These are phyloP conservation scores for Teratosphaeria nubilosa DNA, from an alignment of 2,329 filamentous ascomycete genomes.

Conservation along the genomic window DNA sequence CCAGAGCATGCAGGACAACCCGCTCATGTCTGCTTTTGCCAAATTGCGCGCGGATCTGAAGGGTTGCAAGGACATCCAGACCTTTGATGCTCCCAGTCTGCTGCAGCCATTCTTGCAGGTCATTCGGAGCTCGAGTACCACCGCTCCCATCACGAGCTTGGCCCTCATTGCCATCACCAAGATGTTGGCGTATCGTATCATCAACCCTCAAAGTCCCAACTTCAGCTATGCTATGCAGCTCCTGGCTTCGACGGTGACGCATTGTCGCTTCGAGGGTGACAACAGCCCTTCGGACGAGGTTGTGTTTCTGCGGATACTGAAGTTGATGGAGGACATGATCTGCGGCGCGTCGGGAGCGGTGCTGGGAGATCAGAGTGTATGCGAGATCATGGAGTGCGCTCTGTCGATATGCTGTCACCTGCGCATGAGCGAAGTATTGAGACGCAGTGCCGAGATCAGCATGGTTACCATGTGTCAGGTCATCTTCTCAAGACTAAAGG, in stretches of 20 bases:
- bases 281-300: slow-evolving; percentile 93
- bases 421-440: slow-evolving; percentile 78
- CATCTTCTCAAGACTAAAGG: slow-evolving; percentile 87
- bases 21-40: slow-evolving; percentile 88
- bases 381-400: slow-evolving; percentile 98
- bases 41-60: slow-evolving; percentile 80
- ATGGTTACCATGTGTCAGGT: slow-evolving; percentile 99
- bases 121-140: slow-evolving; percentile 90
- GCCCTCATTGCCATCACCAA: slow-evolving; percentile 90
- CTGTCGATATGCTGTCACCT: slow-evolving; percentile 94
- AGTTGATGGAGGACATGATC: slow-evolving; percentile 97
- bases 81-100: slow-evolving; percentile 80
- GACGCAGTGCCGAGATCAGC: slow-evolving; percentile 84
- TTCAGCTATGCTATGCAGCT: slow-evolving; percentile 89
- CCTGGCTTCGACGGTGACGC: slow-evolving; percentile 86
- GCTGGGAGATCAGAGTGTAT: slow-evolving; percentile 95
- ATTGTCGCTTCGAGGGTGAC: slow-evolving; percentile 94
- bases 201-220: slow-evolving; percentile 72
- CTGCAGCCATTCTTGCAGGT: slow-evolving; percentile 93
- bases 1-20: slow-evolving; percentile 95
- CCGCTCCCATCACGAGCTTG: slow-evolving; percentile 89
- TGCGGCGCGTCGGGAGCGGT: slow-evolving; percentile 85
- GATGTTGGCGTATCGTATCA: slow-evolving; percentile 90
- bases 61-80: slow-evolving; percentile 73
- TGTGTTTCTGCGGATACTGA: slow-evolving; percentile 84